phyloP scores from a whole-genome alignment of 2,329 filamentous ascomycete species.

The Tetracladium maxilliforme region DNA sequence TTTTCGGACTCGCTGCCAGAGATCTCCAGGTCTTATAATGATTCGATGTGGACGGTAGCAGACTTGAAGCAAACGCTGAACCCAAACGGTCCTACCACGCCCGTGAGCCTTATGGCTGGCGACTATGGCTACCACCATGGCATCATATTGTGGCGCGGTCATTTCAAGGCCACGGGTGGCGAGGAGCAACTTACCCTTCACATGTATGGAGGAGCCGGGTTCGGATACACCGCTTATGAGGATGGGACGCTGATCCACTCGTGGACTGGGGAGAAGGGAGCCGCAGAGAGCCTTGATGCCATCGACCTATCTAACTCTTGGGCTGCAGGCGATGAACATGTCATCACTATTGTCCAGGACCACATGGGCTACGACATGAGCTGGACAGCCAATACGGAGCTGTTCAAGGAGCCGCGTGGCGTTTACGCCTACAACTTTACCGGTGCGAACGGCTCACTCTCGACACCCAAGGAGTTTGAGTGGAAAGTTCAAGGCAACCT shows the following conservation, averaged over 20 bases:
- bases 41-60: constrained; percentile 50
- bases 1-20: constrained; percentile 60
- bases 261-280: constrained; percentile 41
- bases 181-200: constrained; percentile 40
- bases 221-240: constrained; percentile 53
- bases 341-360: constrained; percentile 58
- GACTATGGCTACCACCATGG: constrained; percentile 67
- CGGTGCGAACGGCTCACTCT: constrained; percentile 25
- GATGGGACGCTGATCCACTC: constrained; percentile 50
- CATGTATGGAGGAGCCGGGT: constrained; percentile 54
- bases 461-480: constrained; percentile 27
- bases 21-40: constrained; percentile 46
- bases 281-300: too few relatives aligned
- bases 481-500: constrained; percentile 61
- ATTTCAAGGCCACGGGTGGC: constrained; percentile 47
- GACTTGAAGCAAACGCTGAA: constrained; percentile 45
- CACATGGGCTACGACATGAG: constrained; percentile 59
- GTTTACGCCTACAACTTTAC: constrained; percentile 44
- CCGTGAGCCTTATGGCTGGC: constrained; percentile 50
- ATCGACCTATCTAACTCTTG: too few relatives aligned
- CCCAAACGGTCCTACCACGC: constrained; percentile 42
- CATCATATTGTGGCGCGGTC: constrained; percentile 52
- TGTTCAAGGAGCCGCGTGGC: constrained; percentile 47
- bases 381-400: constrained; percentile 40
- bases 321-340: constrained; percentile 32